A percentile compares a stretch with the other conserved stretches of the same genome.
These are phyloP conservation scores for Aspergillus floridensis DNA, from an alignment of 2,329 filamentous ascomycete genomes.

Conservation along the genomic window DNA sequence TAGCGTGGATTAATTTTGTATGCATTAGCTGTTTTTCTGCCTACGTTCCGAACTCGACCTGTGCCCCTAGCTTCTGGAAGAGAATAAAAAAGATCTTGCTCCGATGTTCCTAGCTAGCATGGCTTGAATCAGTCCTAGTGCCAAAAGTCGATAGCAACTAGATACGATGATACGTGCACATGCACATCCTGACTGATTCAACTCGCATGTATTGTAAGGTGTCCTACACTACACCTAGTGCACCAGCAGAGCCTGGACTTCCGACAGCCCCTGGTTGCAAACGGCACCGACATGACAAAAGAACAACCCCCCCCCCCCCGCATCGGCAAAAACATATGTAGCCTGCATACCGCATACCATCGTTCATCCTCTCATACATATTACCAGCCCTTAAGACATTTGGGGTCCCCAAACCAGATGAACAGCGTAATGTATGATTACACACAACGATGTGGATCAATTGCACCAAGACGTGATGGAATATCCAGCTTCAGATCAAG, in stretches of 20 bases:
- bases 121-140: too few species aligned
- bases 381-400: constrained; percentile 23
- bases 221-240: too few species aligned
- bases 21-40: neutral
- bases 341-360: constrained; percentile 23
- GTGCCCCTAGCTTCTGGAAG: too few species aligned
- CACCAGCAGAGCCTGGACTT: constrained; percentile 12
- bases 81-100: too few species aligned
- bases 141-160: too few species aligned
- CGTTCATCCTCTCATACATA: constrained; percentile 26
- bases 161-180: too few species aligned
- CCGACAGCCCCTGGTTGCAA: constrained; percentile 8
- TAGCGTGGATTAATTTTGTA: too few species aligned
- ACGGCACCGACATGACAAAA: constrained; percentile 29
- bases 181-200: too few species aligned
- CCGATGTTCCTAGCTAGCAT: too few species aligned
- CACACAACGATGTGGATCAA: constrained; percentile 30
- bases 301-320: constrained; percentile 27
- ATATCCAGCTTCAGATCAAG: constrained; percentile 38
- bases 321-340: constrained; percentile 37
- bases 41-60: too few species aligned
- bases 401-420: constrained; percentile 26
- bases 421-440: constrained; percentile 32
- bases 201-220: too few species aligned
- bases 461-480: constrained; percentile 35